These are phyloP conservation scores for Pseudotulostoma volvatum DNA, from an alignment of 495 filamentous ascomycete species.

Conservation along the genomic window DNA sequence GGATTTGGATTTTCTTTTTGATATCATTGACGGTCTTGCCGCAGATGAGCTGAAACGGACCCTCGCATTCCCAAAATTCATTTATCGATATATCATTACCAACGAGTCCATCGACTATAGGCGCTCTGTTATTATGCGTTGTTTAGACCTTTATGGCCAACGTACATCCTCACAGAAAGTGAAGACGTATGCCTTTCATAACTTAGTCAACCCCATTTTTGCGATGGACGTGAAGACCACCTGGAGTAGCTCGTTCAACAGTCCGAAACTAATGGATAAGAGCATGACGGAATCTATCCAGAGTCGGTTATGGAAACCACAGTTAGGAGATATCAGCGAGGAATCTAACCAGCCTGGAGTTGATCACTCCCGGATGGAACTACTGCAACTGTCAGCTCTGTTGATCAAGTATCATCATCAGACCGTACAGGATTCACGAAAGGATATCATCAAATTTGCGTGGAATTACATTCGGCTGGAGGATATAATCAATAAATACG, in stretches of 20 bases:
- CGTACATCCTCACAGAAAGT: constrained; percentile 64
- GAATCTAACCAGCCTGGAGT: constrained; percentile 74
- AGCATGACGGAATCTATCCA: constrained; percentile 81
- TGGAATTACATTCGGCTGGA: constrained; percentile 98
- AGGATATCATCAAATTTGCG: constrained; percentile 96
- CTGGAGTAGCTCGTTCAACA: constrained; percentile 35
- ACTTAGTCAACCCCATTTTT: constrained; percentile 89
- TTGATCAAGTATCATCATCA: constrained; percentile 83
- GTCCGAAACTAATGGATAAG: constrained; percentile 68
- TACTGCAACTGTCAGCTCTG: constrained; percentile 85
- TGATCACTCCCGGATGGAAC: constrained; percentile 90
- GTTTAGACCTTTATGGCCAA: constrained; percentile 72
- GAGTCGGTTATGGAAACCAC: constrained; percentile 84
- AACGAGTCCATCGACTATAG: constrained; percentile 81
- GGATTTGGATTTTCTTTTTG: constrained; percentile 80
- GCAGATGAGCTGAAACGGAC: constrained; percentile 63
- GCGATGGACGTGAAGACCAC: constrained; percentile 82
- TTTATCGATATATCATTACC: constrained; percentile 71
- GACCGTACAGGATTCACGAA: constrained; percentile 75
- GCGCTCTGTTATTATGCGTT: constrained; percentile 66
- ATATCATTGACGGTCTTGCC: constrained; percentile 70
- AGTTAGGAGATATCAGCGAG: constrained; percentile 66
- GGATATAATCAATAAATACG: constrained; percentile 98
- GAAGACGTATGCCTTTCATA: constrained; percentile 82
- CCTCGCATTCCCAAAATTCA: constrained; percentile 59